Conservation (phyloP, 257 asterid species). For the Lavandula angustifolia region DNA sequence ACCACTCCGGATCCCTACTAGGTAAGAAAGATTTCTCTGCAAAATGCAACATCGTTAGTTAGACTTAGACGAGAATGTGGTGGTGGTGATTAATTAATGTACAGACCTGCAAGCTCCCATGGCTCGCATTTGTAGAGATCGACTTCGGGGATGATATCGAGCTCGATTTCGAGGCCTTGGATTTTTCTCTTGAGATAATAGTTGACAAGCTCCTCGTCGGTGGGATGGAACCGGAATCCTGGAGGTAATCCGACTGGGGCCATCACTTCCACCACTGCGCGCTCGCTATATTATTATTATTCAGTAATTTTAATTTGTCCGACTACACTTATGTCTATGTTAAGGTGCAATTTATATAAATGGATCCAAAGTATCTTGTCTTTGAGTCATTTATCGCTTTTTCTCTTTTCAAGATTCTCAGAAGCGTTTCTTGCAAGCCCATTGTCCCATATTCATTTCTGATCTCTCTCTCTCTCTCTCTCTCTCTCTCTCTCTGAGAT, state of each 20-base stretch:
- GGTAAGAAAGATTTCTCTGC: conserved; percentile 93
- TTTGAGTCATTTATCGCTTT: conserved; percentile 70
- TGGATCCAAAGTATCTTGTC: conserved; percentile 90
- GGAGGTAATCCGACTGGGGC: conserved; percentile 97
- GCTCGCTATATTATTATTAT: too few species aligned
- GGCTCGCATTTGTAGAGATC: conserved; percentile 99
- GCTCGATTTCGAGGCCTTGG: conserved; percentile 84
- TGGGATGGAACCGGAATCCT: conserved; percentile 94
- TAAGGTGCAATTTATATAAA: conserved; percentile 41
- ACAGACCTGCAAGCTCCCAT: conserved; percentile 87
- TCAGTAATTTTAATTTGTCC: background rate
- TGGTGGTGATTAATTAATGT: background rate
- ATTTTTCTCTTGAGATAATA: conserved; percentile 87
- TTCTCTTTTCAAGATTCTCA: conserved; percentile 82
- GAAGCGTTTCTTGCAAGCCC: conserved; percentile 94
- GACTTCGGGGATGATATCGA: conserved; percentile 89
- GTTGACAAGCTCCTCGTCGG: conserved; percentile 92
- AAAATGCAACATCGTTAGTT: background rate
- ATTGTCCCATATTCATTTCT: conserved; percentile 30
- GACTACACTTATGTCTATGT: conserved; percentile 6
- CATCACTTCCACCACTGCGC: conserved; percentile 38
- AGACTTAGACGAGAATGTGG: too few species aligned
- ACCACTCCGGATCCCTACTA: conserved; percentile 97
- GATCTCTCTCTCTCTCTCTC: too few species aligned
- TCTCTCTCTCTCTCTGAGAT: background rate